Evolutionary conservation across 1,284 basidiomycete species (phyloP), one percentile per base, ranked within the genome.

Genomic region (Mycena citricolor): DNA sequence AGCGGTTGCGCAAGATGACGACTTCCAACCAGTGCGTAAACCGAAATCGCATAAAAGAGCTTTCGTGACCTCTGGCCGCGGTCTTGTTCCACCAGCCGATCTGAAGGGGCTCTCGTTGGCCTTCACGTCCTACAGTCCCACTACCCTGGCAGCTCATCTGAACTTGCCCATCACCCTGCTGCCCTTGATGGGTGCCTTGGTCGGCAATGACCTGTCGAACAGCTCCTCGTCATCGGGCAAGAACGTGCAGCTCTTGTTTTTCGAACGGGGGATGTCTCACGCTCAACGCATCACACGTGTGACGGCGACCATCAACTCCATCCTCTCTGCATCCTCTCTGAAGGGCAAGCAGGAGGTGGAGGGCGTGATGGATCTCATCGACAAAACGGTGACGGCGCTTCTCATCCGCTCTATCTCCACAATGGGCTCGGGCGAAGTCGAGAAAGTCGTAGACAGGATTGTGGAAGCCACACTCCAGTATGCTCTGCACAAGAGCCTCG

Each of bases 181-280:
- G 14, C 90, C 93, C 1, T 74, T 95, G 8, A 71, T 95, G n/a
- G 90, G 85, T 8, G 83, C 90, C 2, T 68, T 95, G 2, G 77
- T 90, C 8, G 93, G 93, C 22, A 94, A 94, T 61, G 93, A 95
- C 62, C 91, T 84, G 58, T 75, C 83, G 0, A 77, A 62, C 58
- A 74, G 62, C 53, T 70, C 66, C 20, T 65, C 63, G 41, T 63
- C 69, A 19, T 65, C 65, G 23, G 68, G 66, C 28, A 69, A 66
- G 42, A 76, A 74, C 47, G 64, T 77, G n/a, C 82, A 81, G 56
- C 70, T 66, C 1, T 57, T 85, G 16, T 86, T 89, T 61, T 90
- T 89, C 56, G 79, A 85, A 30, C 69, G 74, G 32, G 65, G 68
- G n/a, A 62, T 80, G 20, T 74, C 74, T 1, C 60, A 70, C 17